A percentile compares a stretch with the other conserved stretches of the same genome.
Evolutionary conservation across 2,329 filamentous ascomycete species (phyloP).

Genomic region (Alternaria triticimaculans): DNA sequence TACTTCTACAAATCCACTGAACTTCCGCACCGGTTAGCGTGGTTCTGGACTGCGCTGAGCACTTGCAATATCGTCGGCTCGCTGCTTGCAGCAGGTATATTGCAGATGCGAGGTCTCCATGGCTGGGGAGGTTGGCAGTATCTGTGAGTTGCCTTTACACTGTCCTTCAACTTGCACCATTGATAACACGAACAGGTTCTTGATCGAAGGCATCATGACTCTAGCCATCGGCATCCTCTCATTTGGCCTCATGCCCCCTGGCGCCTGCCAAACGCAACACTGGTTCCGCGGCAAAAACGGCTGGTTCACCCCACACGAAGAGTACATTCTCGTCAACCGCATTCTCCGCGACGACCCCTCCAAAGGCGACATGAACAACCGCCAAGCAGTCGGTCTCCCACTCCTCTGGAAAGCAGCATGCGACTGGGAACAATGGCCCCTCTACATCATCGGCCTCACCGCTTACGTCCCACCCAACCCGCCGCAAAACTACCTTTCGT

Average conservation of each 20-base stretch:
- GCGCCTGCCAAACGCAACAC: constrained; percentile 57
- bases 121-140: constrained; percentile 54
- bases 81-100: constrained; percentile 49
- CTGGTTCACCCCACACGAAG: constrained; percentile 67
- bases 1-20: constrained; percentile 53
- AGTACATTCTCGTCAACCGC: constrained; percentile 68
- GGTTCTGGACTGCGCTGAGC: constrained; percentile 53
- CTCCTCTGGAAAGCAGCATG: constrained; percentile 31
- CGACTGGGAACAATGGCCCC: constrained; percentile 43
- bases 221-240: constrained; percentile 60
- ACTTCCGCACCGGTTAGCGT: constrained; percentile 51
- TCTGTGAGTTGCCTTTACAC: constrained; percentile 10
- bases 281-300: constrained; percentile 65
- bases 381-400: constrained; percentile 26
- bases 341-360: constrained; percentile 64
- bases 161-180: constrained; percentile 36
- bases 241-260: constrained; percentile 62
- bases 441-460: constrained; percentile 51
- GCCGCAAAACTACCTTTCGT: constrained; percentile 55
- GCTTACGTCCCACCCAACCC: constrained; percentile 46
- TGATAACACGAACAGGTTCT: constrained; percentile 49
- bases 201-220: constrained; percentile 65
- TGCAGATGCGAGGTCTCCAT: constrained; percentile 52
- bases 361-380: constrained; percentile 61
- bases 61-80: constrained; percentile 48